Evolutionary conservation across 129 eudicot species (phyloP).

Genomic region (Erigeron canadensis): DNA sequence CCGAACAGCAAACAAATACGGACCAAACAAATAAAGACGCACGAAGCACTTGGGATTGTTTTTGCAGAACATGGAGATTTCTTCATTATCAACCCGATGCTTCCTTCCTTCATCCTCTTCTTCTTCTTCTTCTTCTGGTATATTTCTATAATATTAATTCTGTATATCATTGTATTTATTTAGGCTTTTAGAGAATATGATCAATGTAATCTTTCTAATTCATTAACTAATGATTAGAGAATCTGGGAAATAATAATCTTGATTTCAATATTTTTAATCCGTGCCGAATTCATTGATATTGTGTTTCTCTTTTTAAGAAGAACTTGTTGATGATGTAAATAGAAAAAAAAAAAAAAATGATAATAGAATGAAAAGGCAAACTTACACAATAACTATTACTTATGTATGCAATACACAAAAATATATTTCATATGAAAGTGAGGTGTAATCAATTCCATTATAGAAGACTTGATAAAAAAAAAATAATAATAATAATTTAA

Average conservation of each 20-base stretch:
- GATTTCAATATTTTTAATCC: neutral
- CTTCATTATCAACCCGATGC: slow-evolving; percentile 34
- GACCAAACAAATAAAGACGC: neutral
- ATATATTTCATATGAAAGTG: too few relatives aligned
- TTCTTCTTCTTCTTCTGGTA: slow-evolving; percentile 16
- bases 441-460: too few relatives aligned
- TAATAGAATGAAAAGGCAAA: too few relatives aligned
- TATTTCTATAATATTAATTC: neutral
- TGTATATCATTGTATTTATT: neutral
- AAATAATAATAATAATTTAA: too few relatives aligned
- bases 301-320: too few relatives aligned
- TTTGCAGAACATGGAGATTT: slow-evolving; percentile 41
- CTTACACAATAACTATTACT: too few relatives aligned
- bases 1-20: neutral
- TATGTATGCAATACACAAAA: too few relatives aligned
- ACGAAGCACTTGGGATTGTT: neutral
- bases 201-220: slow-evolving; percentile 1
- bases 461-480: too few relatives aligned
- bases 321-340: too few relatives aligned
- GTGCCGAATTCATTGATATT: neutral
- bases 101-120: slow-evolving; percentile 36
- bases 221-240: neutral
- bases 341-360: too few relatives aligned
- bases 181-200: neutral
- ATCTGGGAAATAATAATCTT: neutral